Evolutionary conservation across 139 green algal species (phyloP).

Genomic region (Spirogloea muscicola): DNA sequence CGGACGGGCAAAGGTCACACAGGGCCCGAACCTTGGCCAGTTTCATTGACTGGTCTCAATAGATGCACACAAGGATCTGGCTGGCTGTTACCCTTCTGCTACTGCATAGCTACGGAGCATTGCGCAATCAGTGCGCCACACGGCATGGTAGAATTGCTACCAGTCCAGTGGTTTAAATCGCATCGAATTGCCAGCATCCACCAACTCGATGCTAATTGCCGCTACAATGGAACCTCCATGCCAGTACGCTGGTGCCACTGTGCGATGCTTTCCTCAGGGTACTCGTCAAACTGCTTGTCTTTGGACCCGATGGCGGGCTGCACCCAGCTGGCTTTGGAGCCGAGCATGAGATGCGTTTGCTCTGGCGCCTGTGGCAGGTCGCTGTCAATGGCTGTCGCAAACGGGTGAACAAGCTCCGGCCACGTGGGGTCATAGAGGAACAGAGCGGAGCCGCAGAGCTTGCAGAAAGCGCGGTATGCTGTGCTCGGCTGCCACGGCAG

Average conservation of each 20-base stretch:
- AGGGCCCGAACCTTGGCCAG: no score
- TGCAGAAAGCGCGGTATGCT: slow-evolving; percentile 55
- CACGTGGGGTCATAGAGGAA: slow-evolving; percentile 53
- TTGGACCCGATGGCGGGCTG: slow-evolving; percentile 13
- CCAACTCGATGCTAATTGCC: no score
- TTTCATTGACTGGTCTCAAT: no score
- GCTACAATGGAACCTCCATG: no score
- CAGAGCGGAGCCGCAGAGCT: slow-evolving; percentile 51
- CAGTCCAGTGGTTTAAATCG: no score
- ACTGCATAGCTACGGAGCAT: no score
- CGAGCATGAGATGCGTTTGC: slow-evolving; percentile 57
- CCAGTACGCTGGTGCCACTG: slow-evolving; percentile 57
- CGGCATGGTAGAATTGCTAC: no score
- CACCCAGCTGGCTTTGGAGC: slow-evolving; percentile 54
- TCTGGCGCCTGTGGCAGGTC: slow-evolving; percentile 46
- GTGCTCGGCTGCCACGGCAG: slow-evolving; percentile 34
- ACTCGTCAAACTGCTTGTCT: slow-evolving; percentile 53
- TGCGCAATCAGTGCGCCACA: no score
- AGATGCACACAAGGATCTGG: no score
- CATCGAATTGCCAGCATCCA: no score
- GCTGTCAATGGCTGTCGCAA: slow-evolving; percentile 59
- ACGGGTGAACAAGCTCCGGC: slow-evolving; percentile 51
- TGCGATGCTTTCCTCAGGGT: slow-evolving; percentile 56
- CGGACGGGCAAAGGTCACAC: no score
- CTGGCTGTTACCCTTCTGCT: no score